Evolutionary conservation across 352 stramenopile genomes (phyloP).

Genomic region (Globisporangium yorkense): DNA sequence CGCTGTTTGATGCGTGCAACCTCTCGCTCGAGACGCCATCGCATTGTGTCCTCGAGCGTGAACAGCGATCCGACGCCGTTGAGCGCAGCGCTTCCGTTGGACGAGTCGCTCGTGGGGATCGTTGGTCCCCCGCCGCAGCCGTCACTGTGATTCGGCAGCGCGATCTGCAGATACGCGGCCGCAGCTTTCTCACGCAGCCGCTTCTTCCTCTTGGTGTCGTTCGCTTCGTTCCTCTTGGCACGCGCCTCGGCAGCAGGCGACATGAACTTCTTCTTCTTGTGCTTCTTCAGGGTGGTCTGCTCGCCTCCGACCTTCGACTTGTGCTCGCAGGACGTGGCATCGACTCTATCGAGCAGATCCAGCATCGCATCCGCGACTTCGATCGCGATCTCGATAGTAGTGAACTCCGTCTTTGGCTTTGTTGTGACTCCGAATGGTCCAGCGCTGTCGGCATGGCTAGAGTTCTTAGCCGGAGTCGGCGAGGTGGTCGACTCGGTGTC

Average conservation of each 20-base stretch:
- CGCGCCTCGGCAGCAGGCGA: conserved; percentile 42
- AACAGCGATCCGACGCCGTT: conserved; percentile 39
- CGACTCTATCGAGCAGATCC: conserved; percentile 22
- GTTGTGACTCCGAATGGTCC: not conserved
- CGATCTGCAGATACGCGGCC: conserved; percentile 34
- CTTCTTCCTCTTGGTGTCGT: conserved; percentile 33
- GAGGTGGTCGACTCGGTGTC: not conserved
- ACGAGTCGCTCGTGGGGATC: not conserved
- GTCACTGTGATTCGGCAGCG: conserved; percentile 13
- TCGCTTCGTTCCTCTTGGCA: conserved; percentile 37
- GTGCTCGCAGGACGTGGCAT: not conserved
- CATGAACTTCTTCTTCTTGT: conserved; percentile 40
- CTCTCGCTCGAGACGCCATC: conserved; percentile 44
- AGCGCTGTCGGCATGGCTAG: not conserved
- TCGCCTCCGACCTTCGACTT: not conserved
- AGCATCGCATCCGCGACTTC: conserved; percentile 42
- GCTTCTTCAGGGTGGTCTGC: conserved; percentile 16
- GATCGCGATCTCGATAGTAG: conserved; percentile 33
- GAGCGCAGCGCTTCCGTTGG: not conserved
- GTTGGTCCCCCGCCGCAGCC: not conserved
- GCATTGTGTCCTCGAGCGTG: conserved; percentile 32
- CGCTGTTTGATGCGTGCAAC: conserved; percentile 36
- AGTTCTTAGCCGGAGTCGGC: not conserved
- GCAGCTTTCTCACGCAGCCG: conserved; percentile 23
- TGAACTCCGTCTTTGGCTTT: conserved; percentile 16